Evolutionary conservation across 495 filamentous ascomycete species (phyloP), one percentile per base, ranked within the genome.

Genomic region (Hypomontagnella monticulosa): DNA sequence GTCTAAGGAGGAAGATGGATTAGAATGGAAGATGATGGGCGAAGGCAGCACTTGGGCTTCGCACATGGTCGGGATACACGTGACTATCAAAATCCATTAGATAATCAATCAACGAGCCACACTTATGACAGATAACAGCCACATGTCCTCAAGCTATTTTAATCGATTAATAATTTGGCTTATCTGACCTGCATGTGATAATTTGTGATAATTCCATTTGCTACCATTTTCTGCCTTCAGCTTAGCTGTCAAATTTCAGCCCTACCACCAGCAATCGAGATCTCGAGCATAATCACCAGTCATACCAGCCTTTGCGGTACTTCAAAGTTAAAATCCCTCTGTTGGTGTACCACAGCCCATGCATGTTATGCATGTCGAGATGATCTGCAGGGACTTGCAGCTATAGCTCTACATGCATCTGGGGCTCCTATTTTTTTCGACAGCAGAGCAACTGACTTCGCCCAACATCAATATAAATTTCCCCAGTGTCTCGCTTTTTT

Each of bases 301-400:
- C 32, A 58, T 53, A 41, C 27, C 32, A 18, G 38, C 61, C 23
- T 47, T 51, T 57, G 15, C 36, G 27, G 48, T 49, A 55, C 47
- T 47, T 40, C 27, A 4, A 48, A 46, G 12, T 56, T 43, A 23
- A 42, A 48, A 48, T 40, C 41, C 36, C 27, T 42, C 55, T 47
- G 4, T 8, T 53, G 19, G 20, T 38, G 34, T 53, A 27, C 34
- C 49, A 53, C 49, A 16, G 32, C 32, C 42, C 42, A 18, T 63
- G 36, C 56, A 44, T 34, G 33, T 53, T 62, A 63, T 67, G 64
- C 58, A 67, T 48, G 53, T 58, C 58, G 57, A 55, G 47, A 61
- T 53, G 64, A 67, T 62, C 43, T 67, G 53, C 64, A 67, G 64
- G 64, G 52, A 57, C 57, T 44, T 62, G 27, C 41, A 50, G 48